These are phyloP conservation scores for Albophoma yamanashiensis DNA, from an alignment of 2,329 filamentous ascomycete genomes.

Conservation along the genomic window DNA sequence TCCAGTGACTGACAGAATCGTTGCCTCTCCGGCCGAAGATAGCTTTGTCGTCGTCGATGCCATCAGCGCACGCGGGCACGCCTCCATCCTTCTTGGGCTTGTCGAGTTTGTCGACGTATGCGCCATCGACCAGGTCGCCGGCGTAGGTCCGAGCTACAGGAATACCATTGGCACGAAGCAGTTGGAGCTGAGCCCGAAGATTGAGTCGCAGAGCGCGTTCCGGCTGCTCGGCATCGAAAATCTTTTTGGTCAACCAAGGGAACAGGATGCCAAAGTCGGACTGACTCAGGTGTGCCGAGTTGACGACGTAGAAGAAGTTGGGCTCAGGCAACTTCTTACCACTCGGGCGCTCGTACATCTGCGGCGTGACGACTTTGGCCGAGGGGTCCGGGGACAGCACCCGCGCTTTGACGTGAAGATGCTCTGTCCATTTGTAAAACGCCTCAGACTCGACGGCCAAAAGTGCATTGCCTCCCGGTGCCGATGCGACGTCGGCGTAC, in stretches of 20 bases:
- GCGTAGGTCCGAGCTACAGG: conserved; percentile 37
- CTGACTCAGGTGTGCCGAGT: conserved; percentile 72
- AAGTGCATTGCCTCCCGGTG: conserved; percentile 45
- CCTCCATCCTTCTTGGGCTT: conserved; percentile 7
- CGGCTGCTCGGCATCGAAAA: conserved; percentile 46
- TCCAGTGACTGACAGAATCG: conserved; percentile 34
- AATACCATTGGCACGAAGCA: conserved; percentile 39
- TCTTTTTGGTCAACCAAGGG: conserved; percentile 53
- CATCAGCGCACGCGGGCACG: conserved; percentile 17
- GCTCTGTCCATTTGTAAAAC: conserved; percentile 69
- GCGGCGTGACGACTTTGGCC: conserved; percentile 26
- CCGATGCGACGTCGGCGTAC: conserved; percentile 42
- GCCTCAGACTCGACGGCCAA: conserved; percentile 65
- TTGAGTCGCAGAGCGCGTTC: conserved; percentile 50
- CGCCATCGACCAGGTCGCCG: conserved; percentile 39
- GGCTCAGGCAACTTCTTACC: conserved; percentile 38
- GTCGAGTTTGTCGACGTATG: conserved; percentile 24
- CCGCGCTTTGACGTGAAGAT: conserved; percentile 58
- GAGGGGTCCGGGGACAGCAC: conserved; percentile 49
- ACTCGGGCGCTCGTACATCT: conserved; percentile 29
- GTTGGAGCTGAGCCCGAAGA: conserved; percentile 45
- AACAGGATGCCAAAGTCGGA: conserved; percentile 78
- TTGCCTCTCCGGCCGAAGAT: conserved; percentile 36
- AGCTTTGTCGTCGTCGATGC: conserved; percentile 34
- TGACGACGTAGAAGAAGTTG: conserved; percentile 62